A percentile compares a stretch with the other conserved stretches of the same genome.
Conservation (phyloP, 495 filamentous ascomycete species). For the Astrothelium subdiscretum region DNA sequence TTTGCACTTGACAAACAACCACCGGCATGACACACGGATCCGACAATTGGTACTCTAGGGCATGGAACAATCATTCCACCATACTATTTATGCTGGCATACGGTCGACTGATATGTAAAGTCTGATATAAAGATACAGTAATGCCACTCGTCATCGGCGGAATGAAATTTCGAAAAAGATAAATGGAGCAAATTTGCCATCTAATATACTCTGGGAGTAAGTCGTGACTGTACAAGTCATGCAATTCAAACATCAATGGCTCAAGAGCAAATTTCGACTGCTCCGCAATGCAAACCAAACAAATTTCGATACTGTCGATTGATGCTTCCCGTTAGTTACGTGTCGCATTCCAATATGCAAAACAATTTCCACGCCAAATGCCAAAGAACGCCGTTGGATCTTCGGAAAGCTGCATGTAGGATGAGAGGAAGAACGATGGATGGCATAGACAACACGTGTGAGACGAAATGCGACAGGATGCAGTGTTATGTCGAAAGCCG, state of each 20-base stretch:
- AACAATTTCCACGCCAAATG: background rate
- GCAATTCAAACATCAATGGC: background rate
- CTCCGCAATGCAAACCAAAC: background rate
- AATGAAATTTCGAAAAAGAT: background rate
- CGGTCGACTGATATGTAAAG: background rate
- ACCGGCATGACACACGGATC: too few relatives aligned
- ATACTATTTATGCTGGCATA: too few relatives aligned
- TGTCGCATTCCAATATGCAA: background rate
- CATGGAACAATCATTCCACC: too few relatives aligned
- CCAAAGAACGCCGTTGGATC: background rate
- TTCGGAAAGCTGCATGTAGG: background rate
- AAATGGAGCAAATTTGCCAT: background rate
- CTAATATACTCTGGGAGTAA: background rate
- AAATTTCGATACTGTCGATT: background rate
- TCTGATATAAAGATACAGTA: background rate
- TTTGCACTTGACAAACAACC: background rate
- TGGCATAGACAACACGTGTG: background rate
- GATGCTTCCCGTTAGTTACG: background rate
- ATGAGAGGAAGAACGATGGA: background rate
- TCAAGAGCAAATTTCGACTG: background rate
- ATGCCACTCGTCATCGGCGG: background rate
- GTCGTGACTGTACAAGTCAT: background rate
- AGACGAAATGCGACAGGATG: background rate
- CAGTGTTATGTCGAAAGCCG: background rate
- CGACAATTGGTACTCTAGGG: too few relatives aligned